Evolutionary conservation across 2,329 filamentous ascomycete genomes (phyloP), one percentile per base, ranked within the genome.

Genomic region (Pseudocercospora ulei): DNA sequence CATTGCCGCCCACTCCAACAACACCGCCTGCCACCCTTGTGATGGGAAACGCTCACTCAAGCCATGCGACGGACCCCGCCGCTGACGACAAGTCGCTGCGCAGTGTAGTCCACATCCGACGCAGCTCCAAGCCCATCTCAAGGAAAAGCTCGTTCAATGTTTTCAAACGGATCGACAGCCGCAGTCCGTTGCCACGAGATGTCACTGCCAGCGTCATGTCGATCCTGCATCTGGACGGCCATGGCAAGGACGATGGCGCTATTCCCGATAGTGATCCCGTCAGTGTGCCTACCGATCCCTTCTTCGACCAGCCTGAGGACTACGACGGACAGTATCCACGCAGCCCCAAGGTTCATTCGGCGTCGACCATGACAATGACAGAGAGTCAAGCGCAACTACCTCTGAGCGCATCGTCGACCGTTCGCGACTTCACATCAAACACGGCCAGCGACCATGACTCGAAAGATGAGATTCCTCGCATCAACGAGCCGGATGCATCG

Each of bases 31-130:
- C 28, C 31, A 35, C 29, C 25, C 9, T 38, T 22, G 36, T 18
- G 18, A 58, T 58, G 56, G 56, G 56, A 42, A 58, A 56, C 47
- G 49, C 52, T 28, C 50, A 48, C 20, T 56, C 54, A 7, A 48
- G 39, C 35, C 30, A 47, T 23, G 17, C 37, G 14, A 48, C 41
- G 31, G 42, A 37, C 12, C 37, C 46, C 9, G 43, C 35, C 6
- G 37, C 46, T 6, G 54, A 57, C 41, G 45, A 48, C 45, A 44
- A 43, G 16, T 55, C 52, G 4, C 22, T 44, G 8, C 48, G 39
- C 28, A 55, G 53, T 27, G 46, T 49, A 5, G 44, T 47, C 26
- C 52, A 48, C 24, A 33, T 43, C 8, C 41, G 45, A 25, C 50
- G 46, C 19, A 27, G 45, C 22, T 44, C 51, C 40, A 36, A 50